phyloP scores from a whole-genome alignment of 1,284 basidiomycete genomes.

The Apiotrichum sp. region DNA sequence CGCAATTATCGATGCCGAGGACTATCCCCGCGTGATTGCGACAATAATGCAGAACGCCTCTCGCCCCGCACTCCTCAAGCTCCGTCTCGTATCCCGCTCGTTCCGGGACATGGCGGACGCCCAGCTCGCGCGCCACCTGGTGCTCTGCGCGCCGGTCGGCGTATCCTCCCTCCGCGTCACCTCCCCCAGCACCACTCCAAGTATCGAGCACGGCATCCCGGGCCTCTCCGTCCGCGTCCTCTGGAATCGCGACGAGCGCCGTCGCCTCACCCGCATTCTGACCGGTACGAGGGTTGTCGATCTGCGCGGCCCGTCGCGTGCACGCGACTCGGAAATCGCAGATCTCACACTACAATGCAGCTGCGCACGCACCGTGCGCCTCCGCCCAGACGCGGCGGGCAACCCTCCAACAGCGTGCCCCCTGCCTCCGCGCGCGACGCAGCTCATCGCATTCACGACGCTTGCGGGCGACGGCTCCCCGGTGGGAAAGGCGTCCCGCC shows the following conservation, averaged over 20 bases:
- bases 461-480: slow-evolving; percentile 3
- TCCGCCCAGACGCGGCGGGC: slow-evolving; percentile 10
- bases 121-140: slow-evolving; percentile 9
- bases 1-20: neutral
- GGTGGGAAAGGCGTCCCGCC: neutral
- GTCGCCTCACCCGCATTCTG: slow-evolving; percentile 3
- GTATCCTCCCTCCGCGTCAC: neutral
- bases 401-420: slow-evolving; percentile 1
- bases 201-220: neutral
- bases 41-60: slow-evolving; percentile 6
- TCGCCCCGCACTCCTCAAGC: slow-evolving; percentile 4
- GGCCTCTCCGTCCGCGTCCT: slow-evolving; percentile 1
- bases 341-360: slow-evolving; percentile 1
- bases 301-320: slow-evolving; percentile 3
- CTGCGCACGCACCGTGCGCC: slow-evolving; percentile 2
- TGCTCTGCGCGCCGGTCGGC: neutral
- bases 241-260: neutral
- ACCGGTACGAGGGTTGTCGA: slow-evolving; percentile 7
- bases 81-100: slow-evolving; percentile 4
- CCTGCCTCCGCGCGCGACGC: slow-evolving; percentile 1
- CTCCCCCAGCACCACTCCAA: neutral
- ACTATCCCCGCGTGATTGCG: slow-evolving; percentile 13
- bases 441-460: slow-evolving; percentile 12
- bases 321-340: neutral
- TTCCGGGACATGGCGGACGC: slow-evolving; percentile 11